Evolutionary conservation across 2,329 filamentous ascomycete species (phyloP).

Genomic region (Chrysoporthe cubensis): DNA sequence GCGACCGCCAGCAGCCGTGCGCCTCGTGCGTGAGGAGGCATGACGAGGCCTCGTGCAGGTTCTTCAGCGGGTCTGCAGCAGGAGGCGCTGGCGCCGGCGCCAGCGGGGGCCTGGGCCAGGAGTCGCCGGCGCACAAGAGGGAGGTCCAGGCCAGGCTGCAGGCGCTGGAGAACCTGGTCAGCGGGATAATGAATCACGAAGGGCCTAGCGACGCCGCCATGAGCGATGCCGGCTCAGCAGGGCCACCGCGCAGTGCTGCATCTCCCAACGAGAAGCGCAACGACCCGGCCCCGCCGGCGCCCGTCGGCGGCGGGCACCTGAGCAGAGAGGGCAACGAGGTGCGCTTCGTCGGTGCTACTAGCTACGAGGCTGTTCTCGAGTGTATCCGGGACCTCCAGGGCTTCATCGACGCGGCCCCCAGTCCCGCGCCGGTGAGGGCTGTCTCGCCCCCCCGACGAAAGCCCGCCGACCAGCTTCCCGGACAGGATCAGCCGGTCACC

Average conservation of each 20-base stretch:
- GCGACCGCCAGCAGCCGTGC: slow-evolving; percentile 47
- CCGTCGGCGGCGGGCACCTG: slow-evolving; percentile 24
- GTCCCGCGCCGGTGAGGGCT: background rate
- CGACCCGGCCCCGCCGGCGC: background rate
- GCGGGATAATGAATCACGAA: slow-evolving; percentile 36
- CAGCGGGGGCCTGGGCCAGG: background rate
- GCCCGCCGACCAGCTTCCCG: slow-evolving; percentile 37
- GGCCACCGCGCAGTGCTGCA: background rate
- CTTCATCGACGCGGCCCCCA: slow-evolving; percentile 34
- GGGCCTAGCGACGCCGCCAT: background rate
- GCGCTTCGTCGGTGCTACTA: slow-evolving; percentile 44
- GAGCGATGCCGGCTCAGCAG: background rate
- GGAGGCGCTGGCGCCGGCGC: slow-evolving; percentile 13
- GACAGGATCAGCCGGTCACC: slow-evolving; percentile 34
- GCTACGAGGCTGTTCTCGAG: slow-evolving; percentile 47
- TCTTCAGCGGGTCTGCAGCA: slow-evolving; percentile 34
- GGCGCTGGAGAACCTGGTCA: slow-evolving; percentile 48
- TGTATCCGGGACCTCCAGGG: slow-evolving; percentile 47
- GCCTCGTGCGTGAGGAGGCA: slow-evolving; percentile 45
- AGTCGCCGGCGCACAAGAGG: slow-evolving; percentile 31
- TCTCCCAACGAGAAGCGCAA: background rate
- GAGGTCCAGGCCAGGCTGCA: slow-evolving; percentile 46
- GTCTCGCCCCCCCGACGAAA: slow-evolving; percentile 26
- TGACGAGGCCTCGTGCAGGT: slow-evolving; percentile 40
- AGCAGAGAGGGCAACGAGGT: slow-evolving; percentile 25